A percentile compares a stretch with the other conserved stretches of the same genome.
These are phyloP conservation scores for Phytophthora colocasiae DNA, from an alignment of 352 stramenopile species.

Conservation along the genomic window DNA sequence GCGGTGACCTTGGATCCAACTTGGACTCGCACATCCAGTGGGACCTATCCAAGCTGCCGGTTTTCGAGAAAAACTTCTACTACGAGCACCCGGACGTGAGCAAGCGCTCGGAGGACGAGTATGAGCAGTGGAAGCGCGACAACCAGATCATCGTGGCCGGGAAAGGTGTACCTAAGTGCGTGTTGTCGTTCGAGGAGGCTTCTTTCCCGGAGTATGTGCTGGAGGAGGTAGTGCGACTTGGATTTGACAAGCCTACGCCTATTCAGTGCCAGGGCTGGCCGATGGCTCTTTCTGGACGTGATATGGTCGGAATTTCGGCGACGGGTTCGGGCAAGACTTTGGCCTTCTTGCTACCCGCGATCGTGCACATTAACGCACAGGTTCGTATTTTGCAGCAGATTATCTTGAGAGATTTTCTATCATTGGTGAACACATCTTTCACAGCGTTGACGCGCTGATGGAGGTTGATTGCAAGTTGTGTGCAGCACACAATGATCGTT, in stretches of 20 bases:
- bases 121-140: conserved; percentile 91
- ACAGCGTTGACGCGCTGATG: conserved; percentile 37
- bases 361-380: conserved; percentile 99
- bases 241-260: conserved; percentile 95
- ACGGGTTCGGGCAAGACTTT: conserved; percentile 98
- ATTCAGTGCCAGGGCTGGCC: conserved; percentile 97
- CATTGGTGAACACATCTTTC: conserved; percentile 26
- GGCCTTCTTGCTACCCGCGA: conserved; percentile 98
- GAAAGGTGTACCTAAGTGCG: conserved; percentile 98
- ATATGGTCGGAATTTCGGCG: conserved; percentile 99
- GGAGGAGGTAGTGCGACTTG: conserved; percentile 96
- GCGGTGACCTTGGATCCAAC: conserved; percentile 86
- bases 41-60: conserved; percentile 92
- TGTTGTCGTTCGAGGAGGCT: conserved; percentile 95
- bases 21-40: conserved; percentile 96
- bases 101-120: conserved; percentile 90
- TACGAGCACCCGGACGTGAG: conserved; percentile 98
- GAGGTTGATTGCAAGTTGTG: conserved; percentile 37
- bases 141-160: conserved; percentile 96
- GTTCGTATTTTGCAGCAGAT: conserved; percentile 80
- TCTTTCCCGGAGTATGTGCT: conserved; percentile 98
- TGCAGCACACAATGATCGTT: conserved; percentile 30
- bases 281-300: conserved; percentile 97
- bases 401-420: conserved; percentile 25
- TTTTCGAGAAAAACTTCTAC: conserved; percentile 99